Percentiles rank a stretch among this genome's conserved stretches.
Evolutionary conservation across 2,329 filamentous ascomycete species (phyloP).

Genomic region (Alternaria atra): DNA sequence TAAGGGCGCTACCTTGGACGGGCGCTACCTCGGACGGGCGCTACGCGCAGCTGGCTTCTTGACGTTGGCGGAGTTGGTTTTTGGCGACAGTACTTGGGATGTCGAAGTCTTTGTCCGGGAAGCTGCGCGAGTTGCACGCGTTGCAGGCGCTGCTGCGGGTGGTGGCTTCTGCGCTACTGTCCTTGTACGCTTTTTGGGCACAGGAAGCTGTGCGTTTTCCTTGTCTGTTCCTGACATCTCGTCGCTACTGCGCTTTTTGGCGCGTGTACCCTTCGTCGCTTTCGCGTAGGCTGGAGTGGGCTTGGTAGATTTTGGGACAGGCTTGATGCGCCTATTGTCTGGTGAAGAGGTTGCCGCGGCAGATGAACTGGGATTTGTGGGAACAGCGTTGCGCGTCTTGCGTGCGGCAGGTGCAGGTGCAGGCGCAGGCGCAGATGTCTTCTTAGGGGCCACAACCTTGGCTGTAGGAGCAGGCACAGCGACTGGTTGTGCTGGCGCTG

Average conservation of each 20-base stretch:
- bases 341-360: slow-evolving; percentile 8
- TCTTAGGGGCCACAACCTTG: slow-evolving; percentile 26
- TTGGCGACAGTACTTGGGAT: slow-evolving; percentile 34
- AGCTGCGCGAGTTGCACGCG: slow-evolving; percentile 34
- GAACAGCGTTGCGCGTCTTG: slow-evolving; percentile 18
- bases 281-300: slow-evolving; percentile 13
- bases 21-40: slow-evolving; percentile 29
- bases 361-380: slow-evolving; percentile 11
- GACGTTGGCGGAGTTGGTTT: slow-evolving; percentile 28
- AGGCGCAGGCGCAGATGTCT: slow-evolving; percentile 3
- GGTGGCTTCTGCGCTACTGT: slow-evolving; percentile 19
- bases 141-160: slow-evolving; percentile 15
- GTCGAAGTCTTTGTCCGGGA: slow-evolving; percentile 31
- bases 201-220: slow-evolving; percentile 37
- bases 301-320: slow-evolving; percentile 21
- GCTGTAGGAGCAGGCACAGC: slow-evolving; percentile 17
- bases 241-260: slow-evolving; percentile 40
- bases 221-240: slow-evolving; percentile 41
- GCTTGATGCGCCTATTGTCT: slow-evolving; percentile 18
- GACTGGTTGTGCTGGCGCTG: slow-evolving; percentile 15
- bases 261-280: slow-evolving; percentile 22
- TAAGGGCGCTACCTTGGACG: slow-evolving; percentile 32
- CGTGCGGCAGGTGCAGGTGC: slow-evolving; percentile 14
- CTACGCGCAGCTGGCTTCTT: slow-evolving; percentile 31
- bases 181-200: slow-evolving; percentile 33